Conservation (phyloP, 139 green algal species). For the Coelastrella sp. region DNA sequence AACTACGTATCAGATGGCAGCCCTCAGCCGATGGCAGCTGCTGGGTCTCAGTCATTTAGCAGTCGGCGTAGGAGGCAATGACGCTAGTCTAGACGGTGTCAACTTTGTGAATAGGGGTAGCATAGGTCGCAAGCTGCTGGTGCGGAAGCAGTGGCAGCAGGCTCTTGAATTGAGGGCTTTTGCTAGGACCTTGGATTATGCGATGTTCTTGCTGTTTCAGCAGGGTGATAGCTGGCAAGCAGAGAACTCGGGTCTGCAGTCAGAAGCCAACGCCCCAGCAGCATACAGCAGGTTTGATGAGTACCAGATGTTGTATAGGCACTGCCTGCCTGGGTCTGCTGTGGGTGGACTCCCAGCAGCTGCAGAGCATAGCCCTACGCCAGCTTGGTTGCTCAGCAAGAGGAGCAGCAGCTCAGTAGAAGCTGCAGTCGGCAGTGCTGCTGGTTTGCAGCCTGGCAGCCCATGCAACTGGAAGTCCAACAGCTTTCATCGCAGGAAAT, state of each 20-base stretch:
- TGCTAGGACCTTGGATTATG: conserved; percentile 29
- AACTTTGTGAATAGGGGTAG: neutral
- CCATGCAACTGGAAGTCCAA: conserved; percentile 17
- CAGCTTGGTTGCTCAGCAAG: neutral
- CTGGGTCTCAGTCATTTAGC: conserved; percentile 18
- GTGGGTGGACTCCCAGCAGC: no score
- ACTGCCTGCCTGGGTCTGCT: neutral
- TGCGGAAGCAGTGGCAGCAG: conserved; percentile 41
- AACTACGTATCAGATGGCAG: conserved; percentile 20
- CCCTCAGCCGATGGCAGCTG: conserved; percentile 13
- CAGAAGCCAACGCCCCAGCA: neutral
- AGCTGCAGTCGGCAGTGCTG: neutral
- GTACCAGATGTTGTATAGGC: conserved; percentile 36
- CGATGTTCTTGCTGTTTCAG: conserved; percentile 45
- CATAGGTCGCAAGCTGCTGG: neutral
- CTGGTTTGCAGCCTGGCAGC: conserved; percentile 29
- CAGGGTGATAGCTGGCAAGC: conserved; percentile 3
- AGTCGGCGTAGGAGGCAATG: neutral
- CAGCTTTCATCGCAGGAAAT: neutral
- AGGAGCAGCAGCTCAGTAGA: neutral
- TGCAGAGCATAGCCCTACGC: neutral
- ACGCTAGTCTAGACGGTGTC: neutral
- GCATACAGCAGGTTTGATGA: neutral
- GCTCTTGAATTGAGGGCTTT: conserved; percentile 23
- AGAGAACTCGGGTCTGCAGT: neutral